Evolutionary conservation across 2,329 filamentous ascomycete species (phyloP), one percentile per base, ranked within the genome.

Genomic region (Akanthomyces lecanii): DNA sequence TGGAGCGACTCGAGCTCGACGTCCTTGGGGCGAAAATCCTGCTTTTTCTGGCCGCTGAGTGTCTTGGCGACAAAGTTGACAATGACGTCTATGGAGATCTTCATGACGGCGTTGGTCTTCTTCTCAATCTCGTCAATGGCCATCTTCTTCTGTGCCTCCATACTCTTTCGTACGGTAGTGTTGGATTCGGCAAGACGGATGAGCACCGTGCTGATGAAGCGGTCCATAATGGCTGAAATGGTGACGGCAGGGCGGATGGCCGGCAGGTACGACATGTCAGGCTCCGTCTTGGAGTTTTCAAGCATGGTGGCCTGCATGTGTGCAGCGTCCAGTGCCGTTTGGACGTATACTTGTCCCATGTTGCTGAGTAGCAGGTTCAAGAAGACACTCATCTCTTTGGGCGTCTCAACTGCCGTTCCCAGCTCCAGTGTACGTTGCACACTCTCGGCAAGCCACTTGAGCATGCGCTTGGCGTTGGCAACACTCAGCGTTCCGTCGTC

Each of bases 371-470:
- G 83, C 28, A 98, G 83, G 72, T 89, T 90, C 40, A 97, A 83
- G 28, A 98, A 82, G 65, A 91, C 87, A 52, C 89, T 90, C 62
- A 98, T 91, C 74, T 99, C 95, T 74, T 96, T 98, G 18, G 95
- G 92, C 5, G 92, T 97, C 69, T 99, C 95, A 63, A 84, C 89
- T 58, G 88, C 88, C 28, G 91, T 89, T 28, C 91, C 92, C n/a
- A 99, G 82, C 74, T 99, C 95, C 11, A 99, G 82, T 0, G 92
- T 92, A 66, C 95, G 84, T 45, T 95, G 90, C 28, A 99, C 94
- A 66, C 91, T 92, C 79, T 99, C 95, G 2, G 95, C 95, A 47
- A 99, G 80, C 95, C 95, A 99, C 73, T 91, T 96, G 65, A 99
- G 84, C 93, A 99, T 99, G 63, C 95, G 86, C 77, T 98, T 98